Evolutionary conservation across 1,139 yeast species (phyloP).

Genomic region (Waltiozyma sp.): DNA sequence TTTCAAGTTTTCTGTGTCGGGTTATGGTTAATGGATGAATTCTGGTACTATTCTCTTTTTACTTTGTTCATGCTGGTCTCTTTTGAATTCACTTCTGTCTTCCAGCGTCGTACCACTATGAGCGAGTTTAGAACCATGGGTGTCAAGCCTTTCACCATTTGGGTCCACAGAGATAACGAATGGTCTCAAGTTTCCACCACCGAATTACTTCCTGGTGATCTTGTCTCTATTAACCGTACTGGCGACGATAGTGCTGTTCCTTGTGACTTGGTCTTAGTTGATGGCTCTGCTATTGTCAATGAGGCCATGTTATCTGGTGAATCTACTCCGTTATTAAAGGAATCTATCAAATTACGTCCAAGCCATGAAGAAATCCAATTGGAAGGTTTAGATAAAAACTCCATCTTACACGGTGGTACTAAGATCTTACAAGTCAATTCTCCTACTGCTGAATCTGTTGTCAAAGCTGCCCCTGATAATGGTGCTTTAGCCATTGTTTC

Average conservation of each 20-base stretch:
- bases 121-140: slow-evolving; percentile 96
- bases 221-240: slow-evolving; percentile 81
- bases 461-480: slow-evolving; percentile 66
- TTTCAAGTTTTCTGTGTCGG: slow-evolving; percentile 95
- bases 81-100: slow-evolving; percentile 90
- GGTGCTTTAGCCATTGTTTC: slow-evolving; percentile 90
- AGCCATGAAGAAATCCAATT: slow-evolving; percentile 52
- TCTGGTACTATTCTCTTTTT: slow-evolving; percentile 91
- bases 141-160: slow-evolving; percentile 75
- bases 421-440: slow-evolving; percentile 85
- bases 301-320: slow-evolving; percentile 99
- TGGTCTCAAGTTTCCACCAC: slow-evolving; percentile 70
- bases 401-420: slow-evolving; percentile 93
- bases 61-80: slow-evolving; percentile 86
- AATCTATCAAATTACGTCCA: slow-evolving; percentile 80
- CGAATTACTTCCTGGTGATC: slow-evolving; percentile 82
- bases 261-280: slow-evolving; percentile 81
- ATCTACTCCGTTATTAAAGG: slow-evolving; percentile 91
- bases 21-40: slow-evolving; percentile 92
- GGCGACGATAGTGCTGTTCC: slow-evolving; percentile 89
- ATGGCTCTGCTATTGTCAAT: slow-evolving; percentile 86
- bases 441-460: slow-evolving; percentile 36
- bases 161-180: slow-evolving; percentile 55
- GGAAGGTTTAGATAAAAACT: slow-evolving; percentile 81
- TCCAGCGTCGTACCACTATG: slow-evolving; percentile 92